Evolutionary conservation across 306 rosid genomes (phyloP).

Genomic region (Gynostemma pentaphyllum): DNA sequence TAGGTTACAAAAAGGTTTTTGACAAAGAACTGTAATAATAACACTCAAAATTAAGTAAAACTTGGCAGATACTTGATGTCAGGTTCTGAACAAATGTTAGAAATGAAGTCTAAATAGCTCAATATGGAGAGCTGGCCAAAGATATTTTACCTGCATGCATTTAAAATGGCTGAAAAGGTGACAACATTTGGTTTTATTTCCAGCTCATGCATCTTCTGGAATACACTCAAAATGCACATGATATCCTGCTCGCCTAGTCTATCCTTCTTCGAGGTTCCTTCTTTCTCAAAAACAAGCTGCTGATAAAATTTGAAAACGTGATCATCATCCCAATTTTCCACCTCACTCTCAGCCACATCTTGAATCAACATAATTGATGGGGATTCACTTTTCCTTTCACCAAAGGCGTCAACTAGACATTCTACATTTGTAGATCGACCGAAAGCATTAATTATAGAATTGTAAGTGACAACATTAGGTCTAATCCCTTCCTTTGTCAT

Average conservation of each 20-base stretch:
- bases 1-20: too few species aligned
- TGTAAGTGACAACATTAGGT: conserved; percentile 86
- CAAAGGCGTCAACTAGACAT: conserved; percentile 17
- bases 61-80: neutral
- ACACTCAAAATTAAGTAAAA: neutral
- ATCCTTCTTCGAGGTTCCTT: conserved; percentile 30
- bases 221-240: conserved; percentile 41
- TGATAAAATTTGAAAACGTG: conserved; percentile 32
- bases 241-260: conserved; percentile 34
- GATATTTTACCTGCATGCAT: conserved; percentile 80
- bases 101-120: neutral
- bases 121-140: neutral
- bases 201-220: conserved; percentile 59
- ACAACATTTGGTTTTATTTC: conserved; percentile 53
- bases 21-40: neutral
- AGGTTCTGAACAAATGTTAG: neutral
- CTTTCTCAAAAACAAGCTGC: conserved; percentile 51
- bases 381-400: conserved; percentile 12
- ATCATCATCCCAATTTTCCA: conserved; percentile 13
- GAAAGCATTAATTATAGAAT: conserved; percentile 74
- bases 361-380: conserved; percentile 10
- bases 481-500: conserved; percentile 73
- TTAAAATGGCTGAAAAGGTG: conserved; percentile 76
- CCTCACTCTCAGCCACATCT: conserved; percentile 12
- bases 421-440: conserved; percentile 35